Base-by-base conservation (phyloP, 129 eudicot genomes). In the Pittosporum tobira region DNA sequence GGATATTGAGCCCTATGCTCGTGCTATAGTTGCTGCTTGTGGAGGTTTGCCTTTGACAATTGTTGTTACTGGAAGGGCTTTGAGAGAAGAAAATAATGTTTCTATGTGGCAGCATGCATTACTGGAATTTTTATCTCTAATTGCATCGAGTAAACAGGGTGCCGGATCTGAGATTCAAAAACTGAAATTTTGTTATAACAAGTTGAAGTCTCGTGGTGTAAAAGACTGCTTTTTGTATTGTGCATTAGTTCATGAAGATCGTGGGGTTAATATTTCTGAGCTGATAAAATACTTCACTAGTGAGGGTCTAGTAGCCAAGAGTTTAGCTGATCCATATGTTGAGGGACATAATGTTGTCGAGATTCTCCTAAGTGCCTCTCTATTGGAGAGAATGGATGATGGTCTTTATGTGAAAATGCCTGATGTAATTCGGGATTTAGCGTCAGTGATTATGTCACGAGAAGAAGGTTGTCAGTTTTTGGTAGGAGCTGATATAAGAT, bases 1-100 rank as follows among this genome's bases (percentile, higher is more conserved):
- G 11, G 21, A 28, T 4, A 63, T 63, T 26, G 34, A 20, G 28
- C 48, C 59, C 19, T 34, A 10, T 31, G 58, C 59, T 48, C 28
- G 31, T 22, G 59, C n/a, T 30, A 30, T 63, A 27, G 58, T 29
- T 20, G 48, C 31, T 11, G 68, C 50, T 20, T 63, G 68, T 26
- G 45, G 34, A 25, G 68, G 68, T 21, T 21, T 63, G 59, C 68
- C 68, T 12, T 34, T 48, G 48, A 12, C 38, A 2, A 29, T 63
- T 18, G 4, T 21, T 28, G 59, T 38, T 21, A 23, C 31, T 29
- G 59, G 47, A 30, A 49, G 48, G 13, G 57, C 68, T 10, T 34
- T 63, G 43, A 28, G 59, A 31, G 21, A 12, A 22, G 48, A 63
- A 22, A 49, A 7, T 23, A 46, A 48, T 19, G 48, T 12, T 4